Base-by-base conservation (phyloP, 75 land plant species). In the Pinus tabuliformis region DNA sequence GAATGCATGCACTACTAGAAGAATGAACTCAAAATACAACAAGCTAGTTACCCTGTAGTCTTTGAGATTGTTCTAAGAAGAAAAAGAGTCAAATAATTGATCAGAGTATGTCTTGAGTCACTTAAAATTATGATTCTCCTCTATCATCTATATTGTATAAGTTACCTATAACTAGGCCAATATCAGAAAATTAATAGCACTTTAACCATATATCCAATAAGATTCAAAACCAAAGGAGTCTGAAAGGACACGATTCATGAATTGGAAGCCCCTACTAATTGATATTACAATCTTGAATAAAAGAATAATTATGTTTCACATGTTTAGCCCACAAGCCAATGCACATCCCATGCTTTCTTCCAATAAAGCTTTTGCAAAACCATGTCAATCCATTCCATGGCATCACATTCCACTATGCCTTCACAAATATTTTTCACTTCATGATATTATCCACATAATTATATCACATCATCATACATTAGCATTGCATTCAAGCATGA, bases 401-500 rank as follows among this genome's bases (percentile, higher is more conserved):
- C 71, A 68, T 68, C 52, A 68, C 21, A 8, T 39, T 8, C 52
- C n/a, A 22, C 71, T 8, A 68, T 68, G 42, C 71, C 71, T 33
- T 42, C 6, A 68, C 71, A 68, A 20, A 68, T 68, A 8, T 66
- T 0, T 45, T 20, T 39, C 71, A 18, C 36, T 39, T 68, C 20
- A 52, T 39, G 71, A 42, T 68, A 39, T 42, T 5, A 20, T 66
- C n/a, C n/a, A 37, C 33, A 28, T 4, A 68, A 20, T 20, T 12
- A 16, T 39, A 66, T 39, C 60, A 54, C 57, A 2, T 45, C 45
- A 62, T 79, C 57, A 90, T 52, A 81, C 76, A 73, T 85, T 83
- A 16, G 91, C 86, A 68, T 93, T 91, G 79, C 96, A 93, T 14
- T 87, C 88, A 24, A 76, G 84, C 79, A 93, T 80, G 57, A 84